phyloP scores from a whole-genome alignment of 164 flowering plant genomes.

The Warburgia ugandensis region DNA sequence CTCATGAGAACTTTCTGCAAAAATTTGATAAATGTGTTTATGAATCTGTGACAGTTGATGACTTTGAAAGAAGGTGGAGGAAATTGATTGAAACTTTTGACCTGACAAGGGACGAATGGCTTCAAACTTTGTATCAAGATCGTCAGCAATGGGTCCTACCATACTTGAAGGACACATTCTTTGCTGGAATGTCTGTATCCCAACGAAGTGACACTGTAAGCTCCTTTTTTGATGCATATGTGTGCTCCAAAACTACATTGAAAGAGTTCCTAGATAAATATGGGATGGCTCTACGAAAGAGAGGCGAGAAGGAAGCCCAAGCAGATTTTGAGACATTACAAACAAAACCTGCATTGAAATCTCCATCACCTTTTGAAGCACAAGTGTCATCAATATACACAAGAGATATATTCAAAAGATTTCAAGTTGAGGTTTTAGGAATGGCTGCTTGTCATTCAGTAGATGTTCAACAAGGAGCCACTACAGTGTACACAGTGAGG shows the following conservation, averaged over 20 bases:
- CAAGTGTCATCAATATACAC: constrained; percentile 12
- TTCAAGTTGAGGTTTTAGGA: constrained; percentile 10
- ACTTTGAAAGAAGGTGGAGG: constrained; percentile 12
- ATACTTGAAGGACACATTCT: constrained; percentile 11
- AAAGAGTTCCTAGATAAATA: constrained; percentile 8
- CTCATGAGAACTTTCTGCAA: constrained; percentile 5
- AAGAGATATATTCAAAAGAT: constrained; percentile 5
- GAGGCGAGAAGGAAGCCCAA: constrained; percentile 5
- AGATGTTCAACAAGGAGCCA: not conserved
- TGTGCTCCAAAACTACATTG: constrained; percentile 3
- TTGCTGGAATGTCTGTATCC: constrained; percentile 10
- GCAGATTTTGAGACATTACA: constrained; percentile 4
- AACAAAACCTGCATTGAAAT: constrained; percentile 5
- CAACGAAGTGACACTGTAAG: constrained; percentile 3
- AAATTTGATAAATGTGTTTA: constrained; percentile 12
- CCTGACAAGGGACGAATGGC: constrained; percentile 11
- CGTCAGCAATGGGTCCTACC: constrained; percentile 14
- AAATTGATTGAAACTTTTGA: constrained; percentile 1
- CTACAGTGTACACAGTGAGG: not conserved
- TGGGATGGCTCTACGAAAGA: constrained; percentile 5
- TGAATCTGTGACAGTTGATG: constrained; percentile 8
- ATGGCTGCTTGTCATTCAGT: not conserved
- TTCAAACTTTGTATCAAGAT: constrained; percentile 6
- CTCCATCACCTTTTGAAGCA: constrained; percentile 10
- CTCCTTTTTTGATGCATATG: constrained; percentile 13